Evolutionary conservation across 805 yeast species (phyloP).

Genomic region (Kregervanrija fluxuum): DNA sequence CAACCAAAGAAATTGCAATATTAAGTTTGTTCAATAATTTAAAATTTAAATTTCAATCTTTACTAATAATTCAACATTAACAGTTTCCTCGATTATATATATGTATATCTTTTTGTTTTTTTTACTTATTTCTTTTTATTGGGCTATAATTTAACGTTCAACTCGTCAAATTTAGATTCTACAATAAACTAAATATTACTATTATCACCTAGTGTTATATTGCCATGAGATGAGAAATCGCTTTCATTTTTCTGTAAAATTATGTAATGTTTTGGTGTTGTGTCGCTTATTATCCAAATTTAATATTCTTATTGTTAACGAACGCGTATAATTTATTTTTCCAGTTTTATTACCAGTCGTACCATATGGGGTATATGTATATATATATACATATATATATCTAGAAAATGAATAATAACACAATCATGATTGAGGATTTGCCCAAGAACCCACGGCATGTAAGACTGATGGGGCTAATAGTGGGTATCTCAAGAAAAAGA

Average conservation of each 20-base stretch:
- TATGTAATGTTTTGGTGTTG: no score
- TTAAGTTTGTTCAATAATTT: slow-evolving; percentile 28
- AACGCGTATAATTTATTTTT: no score
- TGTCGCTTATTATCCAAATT: no score
- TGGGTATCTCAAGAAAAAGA: slow-evolving; percentile 15
- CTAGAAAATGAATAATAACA: no score
- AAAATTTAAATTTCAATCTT: not conserved
- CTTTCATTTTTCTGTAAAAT: no score
- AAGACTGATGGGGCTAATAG: slow-evolving; percentile 13
- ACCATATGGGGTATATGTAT: no score
- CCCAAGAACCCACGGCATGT: slow-evolving; percentile 1
- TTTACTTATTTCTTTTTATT: not conserved
- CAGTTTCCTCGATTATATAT: not conserved
- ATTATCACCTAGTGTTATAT: not conserved
- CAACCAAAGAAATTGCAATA: slow-evolving; percentile 75
- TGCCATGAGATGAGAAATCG: no score
- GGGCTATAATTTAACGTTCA: slow-evolving; percentile 20
- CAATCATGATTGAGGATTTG: not conserved
- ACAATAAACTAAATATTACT: not conserved
- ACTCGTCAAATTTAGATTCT: slow-evolving; percentile 17
- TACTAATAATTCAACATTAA: not conserved
- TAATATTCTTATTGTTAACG: no score
- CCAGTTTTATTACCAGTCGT: no score
- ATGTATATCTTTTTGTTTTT: not conserved
- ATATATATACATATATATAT: no score